A percentile compares a stretch with the other conserved stretches of the same genome.
Conservation (phyloP, 1,284 basidiomycete species). For the Ceratobasidium sp. region DNA sequence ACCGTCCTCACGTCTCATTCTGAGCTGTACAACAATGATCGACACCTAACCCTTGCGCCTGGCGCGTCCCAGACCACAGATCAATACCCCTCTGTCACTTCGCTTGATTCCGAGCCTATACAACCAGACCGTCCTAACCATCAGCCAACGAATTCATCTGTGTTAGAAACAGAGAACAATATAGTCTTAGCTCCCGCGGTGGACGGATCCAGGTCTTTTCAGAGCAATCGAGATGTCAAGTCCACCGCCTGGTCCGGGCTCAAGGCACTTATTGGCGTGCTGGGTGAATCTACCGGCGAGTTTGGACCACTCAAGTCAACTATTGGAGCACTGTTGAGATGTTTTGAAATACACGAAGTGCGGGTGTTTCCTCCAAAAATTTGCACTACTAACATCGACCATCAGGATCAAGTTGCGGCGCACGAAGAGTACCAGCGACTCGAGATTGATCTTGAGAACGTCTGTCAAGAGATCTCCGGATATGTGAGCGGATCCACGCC, state of each 20-base stretch:
- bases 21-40: no score
- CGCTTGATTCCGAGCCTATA: no score
- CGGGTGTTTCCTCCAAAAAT: neutral
- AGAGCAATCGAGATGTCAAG: neutral
- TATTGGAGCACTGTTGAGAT: neutral
- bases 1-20: no score
- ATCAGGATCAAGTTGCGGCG: neutral
- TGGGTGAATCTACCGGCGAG: neutral
- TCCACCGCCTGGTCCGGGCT: neutral
- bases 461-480: neutral
- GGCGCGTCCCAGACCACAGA: no score
- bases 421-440: conserved; percentile 7
- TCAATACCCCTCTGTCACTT: no score
- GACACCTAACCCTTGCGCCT: no score
- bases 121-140: no score
- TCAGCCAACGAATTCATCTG: no score
- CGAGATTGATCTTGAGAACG: neutral
- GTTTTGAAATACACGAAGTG: neutral
- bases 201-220: no score
- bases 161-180: no score
- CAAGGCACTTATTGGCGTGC: neutral
- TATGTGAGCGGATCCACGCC: neutral
- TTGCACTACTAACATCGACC: neutral
- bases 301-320: conserved; percentile 17
- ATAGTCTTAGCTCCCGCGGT: no score